Evolutionary conservation across 1,139 yeast species (phyloP).

Genomic region (Yamadazyma conglobata): DNA sequence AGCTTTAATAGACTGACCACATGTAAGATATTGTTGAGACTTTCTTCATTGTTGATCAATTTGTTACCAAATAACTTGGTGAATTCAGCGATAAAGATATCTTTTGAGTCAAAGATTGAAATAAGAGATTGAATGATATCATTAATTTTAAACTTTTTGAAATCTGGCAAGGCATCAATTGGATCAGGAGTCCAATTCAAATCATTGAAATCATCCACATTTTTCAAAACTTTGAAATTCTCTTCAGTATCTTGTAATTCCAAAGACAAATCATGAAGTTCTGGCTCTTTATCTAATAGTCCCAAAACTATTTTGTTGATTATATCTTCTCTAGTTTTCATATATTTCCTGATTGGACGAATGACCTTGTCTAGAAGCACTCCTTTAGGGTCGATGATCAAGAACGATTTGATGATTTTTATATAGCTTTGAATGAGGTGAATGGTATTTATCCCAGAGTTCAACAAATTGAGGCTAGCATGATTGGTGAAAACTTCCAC

Average conservation of each 20-base stretch:
- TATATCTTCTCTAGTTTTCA: constrained; percentile 73
- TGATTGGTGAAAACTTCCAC: constrained; percentile 51
- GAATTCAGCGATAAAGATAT: constrained; percentile 70
- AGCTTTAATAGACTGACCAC: constrained; percentile 54
- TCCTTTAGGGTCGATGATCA: constrained; percentile 83
- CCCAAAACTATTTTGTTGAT: constrained; percentile 70
- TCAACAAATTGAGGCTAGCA: constrained; percentile 55
- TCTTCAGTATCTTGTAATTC: constrained; percentile 39
- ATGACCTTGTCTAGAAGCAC: constrained; percentile 75
- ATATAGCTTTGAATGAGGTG: constrained; percentile 71
- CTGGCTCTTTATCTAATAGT: constrained; percentile 50
- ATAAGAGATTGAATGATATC: constrained; percentile 73
- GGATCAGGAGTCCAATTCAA: constrained; percentile 88
- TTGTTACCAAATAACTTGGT: constrained; percentile 61
- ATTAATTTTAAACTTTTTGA: constrained; percentile 57
- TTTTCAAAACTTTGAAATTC: constrained; percentile 12
- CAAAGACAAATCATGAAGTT: constrained; percentile 47
- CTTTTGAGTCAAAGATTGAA: constrained; percentile 76
- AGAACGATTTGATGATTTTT: constrained; percentile 67
- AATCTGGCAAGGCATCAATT: constrained; percentile 87
- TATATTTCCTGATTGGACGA: constrained; percentile 63
- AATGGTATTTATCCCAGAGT: constrained; percentile 79
- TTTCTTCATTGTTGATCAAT: constrained; percentile 37
- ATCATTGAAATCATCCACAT: constrained; percentile 38
- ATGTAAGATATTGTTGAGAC: constrained; percentile 33